Conservation (phyloP, 805 yeast genomes). For the Teunomyces aglyptinius region DNA sequence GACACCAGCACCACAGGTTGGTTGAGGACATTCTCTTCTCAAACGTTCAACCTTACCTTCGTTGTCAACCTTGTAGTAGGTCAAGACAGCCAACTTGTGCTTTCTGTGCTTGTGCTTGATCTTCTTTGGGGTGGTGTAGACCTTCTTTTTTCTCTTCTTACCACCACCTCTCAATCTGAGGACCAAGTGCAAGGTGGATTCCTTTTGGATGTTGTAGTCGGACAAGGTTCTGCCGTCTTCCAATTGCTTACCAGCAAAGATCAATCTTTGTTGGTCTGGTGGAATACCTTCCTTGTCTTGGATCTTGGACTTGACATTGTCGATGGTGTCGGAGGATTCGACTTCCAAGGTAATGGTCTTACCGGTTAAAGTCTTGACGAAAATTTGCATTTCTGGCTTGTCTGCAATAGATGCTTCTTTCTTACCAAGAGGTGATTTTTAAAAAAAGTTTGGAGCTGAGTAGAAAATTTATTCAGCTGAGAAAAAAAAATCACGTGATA, state of each 20-base stretch:
- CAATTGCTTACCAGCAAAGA: slow-evolving; percentile 99
- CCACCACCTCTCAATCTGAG: slow-evolving; percentile 97
- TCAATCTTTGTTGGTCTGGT: slow-evolving; percentile 99
- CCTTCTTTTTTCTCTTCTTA: slow-evolving; percentile 99
- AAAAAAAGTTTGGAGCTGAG: background rate
- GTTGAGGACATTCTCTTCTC: slow-evolving; percentile 95
- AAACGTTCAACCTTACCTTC: slow-evolving; percentile 98
- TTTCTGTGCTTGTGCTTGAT: slow-evolving; percentile 99
- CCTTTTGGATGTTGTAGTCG: slow-evolving; percentile 99
- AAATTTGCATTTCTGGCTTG: slow-evolving; percentile 76
- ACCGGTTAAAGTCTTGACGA: slow-evolving; percentile 99
- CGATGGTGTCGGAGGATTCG: slow-evolving; percentile 98
- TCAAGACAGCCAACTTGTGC: slow-evolving; percentile 98
- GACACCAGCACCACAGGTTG: slow-evolving; percentile 96
- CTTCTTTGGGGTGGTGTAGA: slow-evolving; percentile 99
- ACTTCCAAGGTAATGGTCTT: slow-evolving; percentile 99
- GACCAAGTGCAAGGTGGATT: slow-evolving; percentile 95
- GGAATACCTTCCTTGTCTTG: slow-evolving; percentile 99
- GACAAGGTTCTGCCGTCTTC: slow-evolving; percentile 99
- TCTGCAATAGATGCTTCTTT: slow-evolving; percentile 48
- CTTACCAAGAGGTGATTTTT: slow-evolving; percentile 31
- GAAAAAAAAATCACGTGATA: background rate
- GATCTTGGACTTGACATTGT: slow-evolving; percentile 97
- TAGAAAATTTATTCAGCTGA: background rate
- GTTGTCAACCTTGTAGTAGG: slow-evolving; percentile 98